These are phyloP conservation scores for Xerocomus tenax DNA, from an alignment of 1,284 basidiomycete species.

Conservation along the genomic window DNA sequence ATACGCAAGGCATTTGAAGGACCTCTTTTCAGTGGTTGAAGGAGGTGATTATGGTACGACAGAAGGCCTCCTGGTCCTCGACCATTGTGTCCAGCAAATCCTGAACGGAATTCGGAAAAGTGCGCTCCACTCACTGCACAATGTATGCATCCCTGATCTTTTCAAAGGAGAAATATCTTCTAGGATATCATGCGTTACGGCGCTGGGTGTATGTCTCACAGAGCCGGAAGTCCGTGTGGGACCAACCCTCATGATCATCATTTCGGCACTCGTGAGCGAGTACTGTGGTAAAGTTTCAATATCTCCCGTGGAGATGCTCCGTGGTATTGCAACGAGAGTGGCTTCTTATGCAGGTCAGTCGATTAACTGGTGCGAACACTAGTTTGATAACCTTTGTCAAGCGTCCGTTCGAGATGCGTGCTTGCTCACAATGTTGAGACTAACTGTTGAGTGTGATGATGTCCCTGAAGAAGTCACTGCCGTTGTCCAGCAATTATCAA, in stretches of 20 bases:
- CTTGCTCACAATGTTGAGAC: constrained; percentile 57
- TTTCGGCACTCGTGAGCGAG: constrained; percentile 56
- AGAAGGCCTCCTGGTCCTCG: constrained; percentile 39
- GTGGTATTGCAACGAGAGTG: constrained; percentile 44
- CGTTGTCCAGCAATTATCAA: constrained; percentile 37
- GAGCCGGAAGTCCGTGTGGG: constrained; percentile 39
- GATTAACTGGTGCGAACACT: neutral
- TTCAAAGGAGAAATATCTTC: constrained; percentile 38
- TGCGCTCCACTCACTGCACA: constrained; percentile 27
- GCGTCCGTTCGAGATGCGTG: constrained; percentile 63
- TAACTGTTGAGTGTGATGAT: constrained; percentile 50
- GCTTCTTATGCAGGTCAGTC: constrained; percentile 42
- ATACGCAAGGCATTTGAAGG: constrained; percentile 48
- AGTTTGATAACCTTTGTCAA: constrained; percentile 24
- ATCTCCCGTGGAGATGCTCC: constrained; percentile 43
- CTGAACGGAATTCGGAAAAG: constrained; percentile 43
- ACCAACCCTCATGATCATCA: constrained; percentile 56
- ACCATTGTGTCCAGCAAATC: constrained; percentile 47
- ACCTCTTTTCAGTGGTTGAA: constrained; percentile 41
- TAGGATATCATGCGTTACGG: constrained; percentile 43
- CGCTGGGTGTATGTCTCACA: constrained; percentile 42
- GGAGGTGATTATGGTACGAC: constrained; percentile 23
- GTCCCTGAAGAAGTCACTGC: constrained; percentile 40
- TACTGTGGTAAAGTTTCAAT: constrained; percentile 45
- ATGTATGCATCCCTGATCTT: constrained; percentile 12